Evolutionary conservation across 768 basidiomycete genomes (phyloP), one percentile per base, ranked within the genome.

Genomic region (Trametes meyenii): DNA sequence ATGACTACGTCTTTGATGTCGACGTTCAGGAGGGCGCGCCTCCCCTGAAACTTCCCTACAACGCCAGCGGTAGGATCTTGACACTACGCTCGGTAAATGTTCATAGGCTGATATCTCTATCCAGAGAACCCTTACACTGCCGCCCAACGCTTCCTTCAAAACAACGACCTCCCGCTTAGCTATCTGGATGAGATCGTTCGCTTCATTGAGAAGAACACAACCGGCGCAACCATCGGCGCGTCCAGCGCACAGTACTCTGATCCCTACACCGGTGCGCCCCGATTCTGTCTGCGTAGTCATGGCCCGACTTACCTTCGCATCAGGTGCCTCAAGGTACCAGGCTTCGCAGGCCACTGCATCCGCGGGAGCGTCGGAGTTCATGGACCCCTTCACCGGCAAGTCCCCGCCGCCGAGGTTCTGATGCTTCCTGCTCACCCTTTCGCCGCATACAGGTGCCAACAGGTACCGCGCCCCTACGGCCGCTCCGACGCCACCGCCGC

Each of bases 1-100:
- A 96, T 70, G 97, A 99, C 75, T 97, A 97, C 69, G 96, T 99
- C n/a, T 98, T 98, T 69, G 96, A 97, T 70, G 96, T 99, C 38
- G 97, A 98, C 69, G 89, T 98, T 26, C 83, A 93, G 69, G 96
- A 97, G 61, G 96, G 95, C 2, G 86, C 85, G 16, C 96, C 96
- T 12, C 88, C 96, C 7, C 79, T 98, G 65, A 98, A 98, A 71
- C 81, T 99, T 21, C 96, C 96, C 0, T 98, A 92, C 74, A 98
- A 98, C 72, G 86, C 84, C 24, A 83, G 85, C 46, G 96, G 95
- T 92, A 63, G 58, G 83, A 72, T 40, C 29, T 3, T 42, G 33
- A 21, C 24, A 21, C 16, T 24, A 36, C 29, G 40, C 29, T 29
- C 17, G 10, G 35, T 45, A 1, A 42, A 23, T 29, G 11, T 16